Conservation (phyloP, 1,139 yeast species). For the Geotrichum histeridarum region DNA sequence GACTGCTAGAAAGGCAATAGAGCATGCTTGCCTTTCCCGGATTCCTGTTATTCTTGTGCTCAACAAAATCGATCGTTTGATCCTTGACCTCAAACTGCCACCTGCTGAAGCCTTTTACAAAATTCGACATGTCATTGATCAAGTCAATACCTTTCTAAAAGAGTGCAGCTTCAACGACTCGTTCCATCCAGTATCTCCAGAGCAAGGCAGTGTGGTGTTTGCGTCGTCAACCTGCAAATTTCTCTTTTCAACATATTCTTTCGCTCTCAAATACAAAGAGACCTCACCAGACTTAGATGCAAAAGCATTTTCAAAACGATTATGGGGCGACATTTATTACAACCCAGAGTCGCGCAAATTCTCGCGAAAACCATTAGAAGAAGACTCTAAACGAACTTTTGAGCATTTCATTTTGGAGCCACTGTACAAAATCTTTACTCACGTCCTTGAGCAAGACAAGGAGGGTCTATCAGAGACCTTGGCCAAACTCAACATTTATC, state of each 20-base stretch:
- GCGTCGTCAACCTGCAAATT: slow-evolving; percentile 61
- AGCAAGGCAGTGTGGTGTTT: slow-evolving; percentile 61
- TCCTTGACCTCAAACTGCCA: slow-evolving; percentile 71
- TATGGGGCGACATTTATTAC: slow-evolving; percentile 78
- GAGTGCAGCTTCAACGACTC: slow-evolving; percentile 21
- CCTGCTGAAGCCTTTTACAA: slow-evolving; percentile 71
- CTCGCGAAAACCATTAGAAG: slow-evolving; percentile 37
- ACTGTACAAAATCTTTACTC: slow-evolving; percentile 66
- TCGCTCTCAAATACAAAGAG: slow-evolving; percentile 52
- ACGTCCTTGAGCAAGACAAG: slow-evolving; percentile 53
- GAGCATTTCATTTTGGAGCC: slow-evolving; percentile 70
- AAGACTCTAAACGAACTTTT: slow-evolving; percentile 49
- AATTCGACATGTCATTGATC: slow-evolving; percentile 55
- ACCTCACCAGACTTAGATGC: slow-evolving; percentile 38
- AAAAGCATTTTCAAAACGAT: slow-evolving; percentile 45
- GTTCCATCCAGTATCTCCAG: slow-evolving; percentile 51
- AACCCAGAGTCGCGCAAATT: slow-evolving; percentile 46
- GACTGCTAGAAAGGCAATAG: slow-evolving; percentile 47
- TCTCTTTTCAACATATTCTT: slow-evolving; percentile 61
- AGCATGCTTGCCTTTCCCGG: slow-evolving; percentile 46
- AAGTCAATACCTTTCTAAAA: slow-evolving; percentile 45
- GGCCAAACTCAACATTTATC: slow-evolving; percentile 36
- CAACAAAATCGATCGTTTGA: slow-evolving; percentile 79
- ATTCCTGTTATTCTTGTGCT: slow-evolving; percentile 56
- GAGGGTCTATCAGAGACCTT: slow-evolving; percentile 43